Percentiles rank a stretch among this genome's conserved stretches.
phyloP scores from a whole-genome alignment of 768 basidiomycete genomes.

The Xanthoconium stramineum region DNA sequence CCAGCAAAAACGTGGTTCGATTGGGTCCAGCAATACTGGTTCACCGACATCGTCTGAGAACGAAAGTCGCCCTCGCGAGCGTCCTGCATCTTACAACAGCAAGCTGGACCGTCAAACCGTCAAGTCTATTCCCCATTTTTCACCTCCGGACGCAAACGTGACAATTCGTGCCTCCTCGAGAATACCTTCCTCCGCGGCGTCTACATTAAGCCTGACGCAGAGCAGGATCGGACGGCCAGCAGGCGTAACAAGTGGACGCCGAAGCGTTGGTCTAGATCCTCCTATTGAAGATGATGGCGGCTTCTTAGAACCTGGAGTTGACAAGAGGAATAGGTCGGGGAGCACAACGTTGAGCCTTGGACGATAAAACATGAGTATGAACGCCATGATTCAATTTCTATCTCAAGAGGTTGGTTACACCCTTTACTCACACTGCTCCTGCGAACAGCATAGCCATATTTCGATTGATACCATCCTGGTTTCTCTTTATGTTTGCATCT shows the following conservation, averaged over 20 bases:
- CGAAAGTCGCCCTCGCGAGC: conserved; percentile 26
- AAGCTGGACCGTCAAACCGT: conserved; percentile 18
- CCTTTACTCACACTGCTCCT: conserved; percentile 9
- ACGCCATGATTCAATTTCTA: conserved; percentile 9
- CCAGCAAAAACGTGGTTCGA: conserved; percentile 58
- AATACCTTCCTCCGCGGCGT: conserved; percentile 36
- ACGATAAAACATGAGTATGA: conserved; percentile 19
- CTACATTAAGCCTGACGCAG: conserved; percentile 33
- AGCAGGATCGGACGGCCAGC: conserved; percentile 45
- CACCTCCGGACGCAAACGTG: conserved; percentile 41
- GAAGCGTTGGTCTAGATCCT: conserved; percentile 37
- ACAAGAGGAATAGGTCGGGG: conserved; percentile 26
- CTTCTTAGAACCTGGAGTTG: conserved; percentile 15
- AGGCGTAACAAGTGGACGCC: conserved; percentile 42
- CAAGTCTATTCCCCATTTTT: conserved; percentile 43
- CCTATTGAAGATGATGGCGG: conserved; percentile 17
- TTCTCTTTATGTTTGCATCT: conserved; percentile 7
- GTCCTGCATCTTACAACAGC: conserved; percentile 25
- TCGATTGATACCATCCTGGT: conserved; percentile 10
- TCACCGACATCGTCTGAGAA: conserved; percentile 31
- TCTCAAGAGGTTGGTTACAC: conserved; percentile 5
- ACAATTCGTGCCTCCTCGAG: conserved; percentile 46
- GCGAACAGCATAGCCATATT: conserved; percentile 12
- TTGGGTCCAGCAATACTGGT: conserved; percentile 44
- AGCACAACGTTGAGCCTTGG: conserved; percentile 23